Evolutionary conservation across 331 rosid genomes (phyloP).

Genomic region (Dryas integrifolia): DNA sequence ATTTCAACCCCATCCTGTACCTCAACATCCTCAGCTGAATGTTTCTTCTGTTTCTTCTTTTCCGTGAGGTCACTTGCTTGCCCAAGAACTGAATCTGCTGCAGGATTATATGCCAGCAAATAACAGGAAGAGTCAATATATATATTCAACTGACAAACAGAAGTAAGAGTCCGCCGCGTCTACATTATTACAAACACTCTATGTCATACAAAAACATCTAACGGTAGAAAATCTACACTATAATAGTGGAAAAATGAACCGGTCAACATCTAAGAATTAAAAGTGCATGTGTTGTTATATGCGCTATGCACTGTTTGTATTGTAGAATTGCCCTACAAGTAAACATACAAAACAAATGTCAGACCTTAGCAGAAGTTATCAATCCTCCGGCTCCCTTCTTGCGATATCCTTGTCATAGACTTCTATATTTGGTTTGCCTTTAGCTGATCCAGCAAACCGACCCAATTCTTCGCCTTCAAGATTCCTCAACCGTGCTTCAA

Average conservation of each 20-base stretch:
- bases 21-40: conserved; percentile 20
- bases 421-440: conserved; percentile 62
- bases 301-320: too few species aligned
- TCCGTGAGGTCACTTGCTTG: too few species aligned
- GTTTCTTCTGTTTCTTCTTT: too few species aligned
- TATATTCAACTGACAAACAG: not conserved
- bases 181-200: too few species aligned
- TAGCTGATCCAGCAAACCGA: conserved; percentile 53
- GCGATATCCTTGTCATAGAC: conserved; percentile 69
- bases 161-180: not conserved
- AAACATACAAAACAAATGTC: not conserved
- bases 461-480: conserved; percentile 78
- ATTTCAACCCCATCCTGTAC: conserved; percentile 15
- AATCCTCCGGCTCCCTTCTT: conserved; percentile 77
- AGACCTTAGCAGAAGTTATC: conserved; percentile 65
- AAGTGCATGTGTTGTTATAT: too few species aligned
- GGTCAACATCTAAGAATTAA: too few species aligned
- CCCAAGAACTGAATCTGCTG: too few species aligned
- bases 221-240: too few species aligned
- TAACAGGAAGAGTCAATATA: not conserved
- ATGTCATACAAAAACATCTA: too few species aligned
- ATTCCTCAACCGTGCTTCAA: conserved; percentile 77
- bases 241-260: too few species aligned
- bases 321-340: not conserved
- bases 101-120: conserved; percentile 34